Conservation (phyloP, 306 rosid genomes). For the Quercus wislizeni region DNA sequence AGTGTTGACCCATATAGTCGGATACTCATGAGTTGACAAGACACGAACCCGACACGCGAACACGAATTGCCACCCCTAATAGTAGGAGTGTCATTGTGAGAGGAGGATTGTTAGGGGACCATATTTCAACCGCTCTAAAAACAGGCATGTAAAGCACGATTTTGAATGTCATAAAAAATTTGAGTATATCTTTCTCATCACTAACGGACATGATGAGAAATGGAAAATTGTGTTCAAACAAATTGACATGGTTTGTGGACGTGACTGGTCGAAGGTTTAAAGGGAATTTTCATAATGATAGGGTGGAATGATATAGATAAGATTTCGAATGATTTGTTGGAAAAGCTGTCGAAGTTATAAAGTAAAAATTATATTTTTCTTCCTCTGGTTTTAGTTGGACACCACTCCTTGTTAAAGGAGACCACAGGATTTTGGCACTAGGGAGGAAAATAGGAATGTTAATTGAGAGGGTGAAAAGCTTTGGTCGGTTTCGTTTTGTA, state of each 20-base stretch:
- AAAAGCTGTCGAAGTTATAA: neutral
- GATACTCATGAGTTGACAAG: too few species aligned
- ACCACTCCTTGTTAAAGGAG: neutral
- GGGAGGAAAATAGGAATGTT: neutral
- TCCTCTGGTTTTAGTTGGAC: neutral
- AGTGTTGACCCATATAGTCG: too few species aligned
- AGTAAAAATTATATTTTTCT: neutral
- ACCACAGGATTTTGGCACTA: neutral
- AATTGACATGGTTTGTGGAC: constrained; percentile 40
- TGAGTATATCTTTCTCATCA: too few species aligned
- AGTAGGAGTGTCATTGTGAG: too few species aligned
- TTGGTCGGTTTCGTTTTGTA: neutral
- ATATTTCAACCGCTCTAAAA: too few species aligned
- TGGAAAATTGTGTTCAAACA: neutral
- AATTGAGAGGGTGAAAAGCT: constrained; percentile 22
- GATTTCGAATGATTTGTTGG: neutral
- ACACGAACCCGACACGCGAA: too few species aligned
- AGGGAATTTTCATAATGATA: constrained; percentile 1
- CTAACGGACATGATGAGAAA: too few species aligned
- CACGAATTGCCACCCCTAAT: too few species aligned
- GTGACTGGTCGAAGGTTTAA: constrained; percentile 30
- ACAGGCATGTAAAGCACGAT: too few species aligned
- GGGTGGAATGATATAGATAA: neutral
- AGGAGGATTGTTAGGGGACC: too few species aligned
- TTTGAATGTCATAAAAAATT: too few species aligned